Evolutionary conservation across 768 basidiomycete species (phyloP).

Genomic region (Hygrocybe punicea): DNA sequence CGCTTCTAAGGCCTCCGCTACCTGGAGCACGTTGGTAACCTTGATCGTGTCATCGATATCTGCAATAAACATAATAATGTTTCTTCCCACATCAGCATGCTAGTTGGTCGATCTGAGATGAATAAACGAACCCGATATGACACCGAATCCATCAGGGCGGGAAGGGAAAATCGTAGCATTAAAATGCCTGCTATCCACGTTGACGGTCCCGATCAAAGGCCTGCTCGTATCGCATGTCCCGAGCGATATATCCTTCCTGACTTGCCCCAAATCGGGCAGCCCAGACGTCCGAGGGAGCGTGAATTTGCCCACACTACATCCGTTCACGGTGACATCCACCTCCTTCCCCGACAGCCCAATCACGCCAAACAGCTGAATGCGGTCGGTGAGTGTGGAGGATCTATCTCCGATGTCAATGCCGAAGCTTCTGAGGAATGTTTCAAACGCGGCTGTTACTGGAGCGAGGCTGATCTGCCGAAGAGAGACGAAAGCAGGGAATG

Average conservation of each 20-base stretch:
- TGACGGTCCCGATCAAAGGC: slow-evolving; percentile 17
- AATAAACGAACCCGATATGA: slow-evolving; percentile 41
- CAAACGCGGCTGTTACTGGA: slow-evolving; percentile 20
- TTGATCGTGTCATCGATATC: slow-evolving; percentile 48
- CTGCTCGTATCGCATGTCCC: slow-evolving; percentile 26
- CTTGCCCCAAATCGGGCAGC: slow-evolving; percentile 34
- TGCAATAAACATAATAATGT: slow-evolving; percentile 9
- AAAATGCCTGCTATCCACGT: slow-evolving; percentile 22
- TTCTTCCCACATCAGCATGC: background rate
- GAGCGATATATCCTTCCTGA: slow-evolving; percentile 30
- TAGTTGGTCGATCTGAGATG: no score
- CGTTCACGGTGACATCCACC: slow-evolving; percentile 30
- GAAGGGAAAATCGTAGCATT: slow-evolving; percentile 36
- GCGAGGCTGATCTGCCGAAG: slow-evolving; percentile 28
- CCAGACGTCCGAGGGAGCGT: slow-evolving; percentile 29
- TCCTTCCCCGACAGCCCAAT: slow-evolving; percentile 33
- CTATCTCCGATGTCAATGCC: slow-evolving; percentile 33
- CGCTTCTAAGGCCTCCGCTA: slow-evolving; percentile 30
- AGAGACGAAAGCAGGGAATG: slow-evolving; percentile 38
- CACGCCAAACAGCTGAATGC: slow-evolving; percentile 35
- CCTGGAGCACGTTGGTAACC: slow-evolving; percentile 39
- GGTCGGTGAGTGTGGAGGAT: slow-evolving; percentile 24
- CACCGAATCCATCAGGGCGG: slow-evolving; percentile 38
- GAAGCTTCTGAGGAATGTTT: slow-evolving; percentile 21
- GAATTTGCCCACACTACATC: slow-evolving; percentile 26